Evolutionary conservation across 352 stramenopile species (phyloP), one percentile per base, ranked within the genome.

Genomic region (Pythium chondricola): DNA sequence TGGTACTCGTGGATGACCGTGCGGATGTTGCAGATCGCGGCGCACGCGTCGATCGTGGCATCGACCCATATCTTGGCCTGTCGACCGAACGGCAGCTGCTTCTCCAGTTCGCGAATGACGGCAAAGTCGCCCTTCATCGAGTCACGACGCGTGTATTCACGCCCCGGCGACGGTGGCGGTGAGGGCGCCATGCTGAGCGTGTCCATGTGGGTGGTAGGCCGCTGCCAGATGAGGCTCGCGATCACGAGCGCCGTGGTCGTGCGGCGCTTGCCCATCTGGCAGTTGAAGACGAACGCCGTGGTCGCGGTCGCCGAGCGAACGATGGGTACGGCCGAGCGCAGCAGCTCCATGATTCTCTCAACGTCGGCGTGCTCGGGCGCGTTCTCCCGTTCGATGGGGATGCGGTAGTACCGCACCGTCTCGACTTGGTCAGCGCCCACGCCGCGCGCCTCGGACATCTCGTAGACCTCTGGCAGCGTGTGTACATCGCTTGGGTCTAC

Each of bases 201-300:
- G 1, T 65, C 49, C 5, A 65, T 3, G 17, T 61, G 40, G 26
- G 80, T 43, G 2, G 40, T 47, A 10, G 65, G 61, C 2, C 66
- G 70, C 49, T 88, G 60, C 63, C 66, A 89, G 29, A 89, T 74
- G 6, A 92, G 65, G 44, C 67, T 73, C 11, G 61, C 68, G 11
- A 92, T 65, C 42, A 89, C 75, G 36, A 94, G 65, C 2, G 76
- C 79, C 1, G 78, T 92, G 6, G 83, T 94, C 13, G 83, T 92
- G 11, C 83, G 75, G 8, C 80, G 74, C 49, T 90, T 88, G 11
- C 83, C 83, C 78, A 91, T 92, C 61, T 94, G 83, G 25, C 83
- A 94, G 37, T 94, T 94, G 48, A 93, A 93, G 13, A 93, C 72
- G 55, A 90, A 83, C n/a, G 82, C 82, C 16, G 82, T 93, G 21